Percentiles rank a stretch among this genome's conserved stretches.
phyloP scores from a whole-genome alignment of 2,329 filamentous ascomycete species.

The Alternaria ventricosa region DNA sequence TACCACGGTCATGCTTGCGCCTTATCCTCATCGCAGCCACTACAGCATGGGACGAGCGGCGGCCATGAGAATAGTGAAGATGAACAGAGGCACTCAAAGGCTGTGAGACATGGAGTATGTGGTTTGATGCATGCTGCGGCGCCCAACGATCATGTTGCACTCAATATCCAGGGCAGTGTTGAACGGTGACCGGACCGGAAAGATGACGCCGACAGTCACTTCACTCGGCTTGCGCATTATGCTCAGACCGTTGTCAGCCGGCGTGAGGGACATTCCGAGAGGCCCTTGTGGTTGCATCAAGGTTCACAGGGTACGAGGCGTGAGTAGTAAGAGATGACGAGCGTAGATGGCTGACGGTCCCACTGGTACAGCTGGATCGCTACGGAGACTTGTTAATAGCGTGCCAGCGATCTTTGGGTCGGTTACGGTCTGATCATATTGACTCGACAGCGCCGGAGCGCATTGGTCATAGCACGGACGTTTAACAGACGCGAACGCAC shows the following conservation, averaged over 20 bases:
- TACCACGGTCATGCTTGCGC: slow-evolving; percentile 11
- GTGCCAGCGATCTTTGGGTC: slow-evolving; percentile 21
- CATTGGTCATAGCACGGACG: slow-evolving; percentile 12
- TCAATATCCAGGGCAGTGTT: slow-evolving; percentile 6
- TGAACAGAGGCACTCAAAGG: slow-evolving; percentile 16
- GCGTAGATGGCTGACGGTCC: background rate
- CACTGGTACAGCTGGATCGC: slow-evolving; percentile 19
- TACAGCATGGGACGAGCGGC: slow-evolving; percentile 14
- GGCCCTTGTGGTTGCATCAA: background rate
- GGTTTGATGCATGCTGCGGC: slow-evolving; percentile 27
- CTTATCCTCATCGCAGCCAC: slow-evolving; percentile 6
- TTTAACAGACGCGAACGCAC: slow-evolving; percentile 4
- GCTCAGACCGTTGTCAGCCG: background rate
- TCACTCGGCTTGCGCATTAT: background rate
- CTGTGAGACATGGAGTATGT: slow-evolving; percentile 12
- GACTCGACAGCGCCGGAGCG: slow-evolving; percentile 27
- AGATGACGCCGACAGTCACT: slow-evolving; percentile 5
- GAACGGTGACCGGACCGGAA: slow-evolving; percentile 8
- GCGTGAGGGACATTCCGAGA: background rate
- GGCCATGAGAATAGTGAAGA: slow-evolving; percentile 12
- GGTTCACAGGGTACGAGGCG: background rate
- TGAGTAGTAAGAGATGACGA: background rate
- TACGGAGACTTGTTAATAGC: slow-evolving; percentile 29
- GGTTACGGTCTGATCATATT: slow-evolving; percentile 14
- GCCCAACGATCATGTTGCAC: slow-evolving; percentile 18